Base-by-base conservation (phyloP, 495 filamentous ascomycete genomes). In the Neurospora sp. region DNA sequence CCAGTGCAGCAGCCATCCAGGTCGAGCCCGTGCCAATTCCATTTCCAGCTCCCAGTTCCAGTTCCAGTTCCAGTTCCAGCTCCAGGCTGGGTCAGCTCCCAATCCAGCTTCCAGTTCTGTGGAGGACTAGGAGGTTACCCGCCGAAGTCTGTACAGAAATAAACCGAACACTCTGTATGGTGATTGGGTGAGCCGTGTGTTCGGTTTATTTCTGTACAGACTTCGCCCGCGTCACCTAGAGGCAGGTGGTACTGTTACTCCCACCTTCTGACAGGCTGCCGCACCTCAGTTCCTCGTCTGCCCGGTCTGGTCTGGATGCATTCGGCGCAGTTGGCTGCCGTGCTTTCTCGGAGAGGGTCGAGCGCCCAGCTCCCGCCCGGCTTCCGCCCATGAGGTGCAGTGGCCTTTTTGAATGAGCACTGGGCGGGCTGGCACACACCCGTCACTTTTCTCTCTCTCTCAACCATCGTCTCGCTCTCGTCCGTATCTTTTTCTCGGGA, bases 241-340 rank as follows among this genome's bases (percentile, higher is more conserved):
- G 54, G 54, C 45, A 54, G 21, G 45, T 24, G 21, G 45, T 24
- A 24, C 45, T 54, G 21, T 66, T 13, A 34, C 54, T 62, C 13
- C 54, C 54, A 15, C 6, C 15, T 66, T 66, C 28, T 34, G 28
- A 66, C 54, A 66, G 54, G 54, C 54, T 66, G 13, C 54, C 28
- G 54, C 54, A 28, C 21, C 54, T 66, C 54, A 34, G 54, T 17
- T 17, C 38, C 21, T 39, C 31, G 48, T 69, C 42, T 74, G 71
- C 24, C 24, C 24, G 24, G 69, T 71, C 69, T 71, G 42, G 62
- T 71, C 73, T 71, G 71, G n/a, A 28, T 19, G 54, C 54, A 66
- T 62, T 62, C 54, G 28, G 54, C 6, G 48, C 21, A 59, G 48
- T 59, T 24, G 48, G 48, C 48, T 59, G 48, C 48, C 48, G 48